These are phyloP conservation scores for Xylariaceae sp. DNA, from an alignment of 2,329 filamentous ascomycete species.

Conservation along the genomic window DNA sequence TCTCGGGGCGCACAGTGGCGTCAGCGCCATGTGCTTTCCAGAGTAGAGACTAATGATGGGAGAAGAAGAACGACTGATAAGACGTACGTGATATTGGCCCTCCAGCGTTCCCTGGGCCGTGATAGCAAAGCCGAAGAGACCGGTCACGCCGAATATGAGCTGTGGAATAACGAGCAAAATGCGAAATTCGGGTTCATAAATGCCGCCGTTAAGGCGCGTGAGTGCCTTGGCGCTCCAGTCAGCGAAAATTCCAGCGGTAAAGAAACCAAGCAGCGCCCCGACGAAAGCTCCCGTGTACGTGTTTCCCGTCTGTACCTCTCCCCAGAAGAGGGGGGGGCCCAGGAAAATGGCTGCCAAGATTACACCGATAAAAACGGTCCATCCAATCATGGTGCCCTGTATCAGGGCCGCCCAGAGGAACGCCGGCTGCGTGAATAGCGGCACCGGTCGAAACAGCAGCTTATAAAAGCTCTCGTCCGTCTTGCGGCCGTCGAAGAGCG, in stretches of 20 bases:
- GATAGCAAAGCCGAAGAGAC: slow-evolving; percentile 84
- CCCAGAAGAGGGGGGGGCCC: slow-evolving; percentile 80
- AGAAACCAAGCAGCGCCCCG: slow-evolving; percentile 79
- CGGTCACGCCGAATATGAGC: slow-evolving; percentile 76
- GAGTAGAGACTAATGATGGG: background rate
- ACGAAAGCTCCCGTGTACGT: slow-evolving; percentile 86
- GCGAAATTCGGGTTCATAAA: slow-evolving; percentile 92
- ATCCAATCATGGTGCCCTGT: slow-evolving; percentile 90
- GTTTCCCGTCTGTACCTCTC: slow-evolving; percentile 82
- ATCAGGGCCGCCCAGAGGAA: slow-evolving; percentile 81
- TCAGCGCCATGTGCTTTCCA: background rate
- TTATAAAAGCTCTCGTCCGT: slow-evolving; percentile 75
- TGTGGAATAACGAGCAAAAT: slow-evolving; percentile 84
- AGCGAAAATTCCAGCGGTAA: slow-evolving; percentile 73
- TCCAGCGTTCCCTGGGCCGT: slow-evolving; percentile 65
- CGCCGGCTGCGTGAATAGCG: slow-evolving; percentile 81
- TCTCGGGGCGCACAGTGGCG: background rate
- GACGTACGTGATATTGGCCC: slow-evolving; percentile 56
- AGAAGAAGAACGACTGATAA: background rate
- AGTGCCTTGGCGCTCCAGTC: slow-evolving; percentile 75
- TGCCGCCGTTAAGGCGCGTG: slow-evolving; percentile 75
- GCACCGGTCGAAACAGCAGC: slow-evolving; percentile 74
- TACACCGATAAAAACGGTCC: slow-evolving; percentile 92
- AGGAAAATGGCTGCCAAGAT: slow-evolving; percentile 84
- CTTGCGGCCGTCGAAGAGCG: slow-evolving; percentile 81